Evolutionary conservation across 768 basidiomycete genomes (phyloP).

Genomic region (Hydnum rufescens): DNA sequence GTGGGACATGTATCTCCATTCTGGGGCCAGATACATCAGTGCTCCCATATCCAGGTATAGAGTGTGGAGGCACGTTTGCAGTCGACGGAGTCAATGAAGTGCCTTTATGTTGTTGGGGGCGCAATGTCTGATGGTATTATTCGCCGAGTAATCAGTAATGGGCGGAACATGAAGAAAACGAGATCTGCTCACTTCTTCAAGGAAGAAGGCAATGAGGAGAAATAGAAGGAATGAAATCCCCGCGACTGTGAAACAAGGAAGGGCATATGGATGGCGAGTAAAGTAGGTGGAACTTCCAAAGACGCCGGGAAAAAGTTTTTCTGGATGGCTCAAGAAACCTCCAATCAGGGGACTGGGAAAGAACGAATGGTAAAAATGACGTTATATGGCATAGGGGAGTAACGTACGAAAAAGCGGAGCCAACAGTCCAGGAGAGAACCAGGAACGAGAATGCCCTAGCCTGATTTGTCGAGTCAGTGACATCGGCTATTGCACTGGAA

Average conservation of each 20-base stretch:
- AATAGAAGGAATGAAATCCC: slow-evolving; percentile 1
- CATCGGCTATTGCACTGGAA: slow-evolving; percentile 6
- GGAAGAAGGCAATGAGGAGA: slow-evolving; percentile 7
- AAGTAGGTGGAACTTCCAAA: slow-evolving; percentile 4
- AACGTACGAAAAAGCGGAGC: slow-evolving; percentile 9
- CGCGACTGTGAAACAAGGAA: slow-evolving; percentile 7
- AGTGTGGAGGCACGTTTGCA: not conserved
- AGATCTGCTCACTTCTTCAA: slow-evolving; percentile 8
- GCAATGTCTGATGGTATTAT: too few relatives aligned
- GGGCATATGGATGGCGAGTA: slow-evolving; percentile 6
- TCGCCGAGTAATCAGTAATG: too few relatives aligned
- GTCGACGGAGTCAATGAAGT: too few relatives aligned
- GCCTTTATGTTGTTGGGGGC: too few relatives aligned
- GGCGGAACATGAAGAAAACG: too few relatives aligned
- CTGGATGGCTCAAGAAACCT: slow-evolving; percentile 9
- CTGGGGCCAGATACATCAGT: not conserved
- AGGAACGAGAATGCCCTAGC: slow-evolving; percentile 11
- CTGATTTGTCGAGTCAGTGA: slow-evolving; percentile 12
- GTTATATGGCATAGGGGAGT: not conserved
- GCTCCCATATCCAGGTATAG: not conserved
- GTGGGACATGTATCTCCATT: not conserved
- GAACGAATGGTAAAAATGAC: too few relatives aligned
- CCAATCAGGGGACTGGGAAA: slow-evolving; percentile 10
- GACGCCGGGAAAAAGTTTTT: slow-evolving; percentile 1
- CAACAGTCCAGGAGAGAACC: slow-evolving; percentile 8